Evolutionary conservation across 345 rosid genomes (phyloP), one percentile per base, ranked within the genome.

Genomic region (Populus tremula): DNA sequence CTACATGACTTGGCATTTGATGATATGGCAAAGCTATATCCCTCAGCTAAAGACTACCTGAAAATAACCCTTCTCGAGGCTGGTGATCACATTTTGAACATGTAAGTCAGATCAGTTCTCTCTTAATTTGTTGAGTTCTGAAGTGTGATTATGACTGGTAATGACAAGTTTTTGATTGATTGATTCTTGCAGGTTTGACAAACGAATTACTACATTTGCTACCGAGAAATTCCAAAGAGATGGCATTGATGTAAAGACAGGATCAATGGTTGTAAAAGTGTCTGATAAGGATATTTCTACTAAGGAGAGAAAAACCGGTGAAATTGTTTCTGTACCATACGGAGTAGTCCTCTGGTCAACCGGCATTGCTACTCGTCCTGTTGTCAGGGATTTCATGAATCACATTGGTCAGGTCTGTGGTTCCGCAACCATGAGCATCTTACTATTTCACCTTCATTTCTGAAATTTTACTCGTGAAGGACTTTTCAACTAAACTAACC

Each of bases 271-370:
- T 43, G 85, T 84, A 64, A 84, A 77, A 73, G 84, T 92, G 71
- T 84, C 89, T 45, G 95, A 90, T 6, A 89, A 89, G 59, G 92
- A 93, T n/a, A 88, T 93, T 27, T 84, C 91, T 0, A 85, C 88
- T 27, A 93, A 91, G 82, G 91, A 85, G 47, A 89, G 81, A 70
- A 74, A 33, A 69, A 88, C 79, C n/a, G 95, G 91, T 35, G 63
- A 88, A 53, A 33, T 77, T 6, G 77, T 72, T 56, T 72, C 85
- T 29, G 59, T 87, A 5, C 94, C 98, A 25, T 89, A 93, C 71
- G 98, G 98, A 67, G 83, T 92, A 90, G 94, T 90, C 70, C 92
- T 93, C 36, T 93, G 97, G 95, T 90, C 98, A 33, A 91, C 97
- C n/a, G 97, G 97, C 2, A 81, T 91, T 65, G 92, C 91, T 13